Evolutionary conservation across 2,329 filamentous ascomycete genomes (phyloP), one percentile per base, ranked within the genome.

Genomic region (Exophiala alcalophila): DNA sequence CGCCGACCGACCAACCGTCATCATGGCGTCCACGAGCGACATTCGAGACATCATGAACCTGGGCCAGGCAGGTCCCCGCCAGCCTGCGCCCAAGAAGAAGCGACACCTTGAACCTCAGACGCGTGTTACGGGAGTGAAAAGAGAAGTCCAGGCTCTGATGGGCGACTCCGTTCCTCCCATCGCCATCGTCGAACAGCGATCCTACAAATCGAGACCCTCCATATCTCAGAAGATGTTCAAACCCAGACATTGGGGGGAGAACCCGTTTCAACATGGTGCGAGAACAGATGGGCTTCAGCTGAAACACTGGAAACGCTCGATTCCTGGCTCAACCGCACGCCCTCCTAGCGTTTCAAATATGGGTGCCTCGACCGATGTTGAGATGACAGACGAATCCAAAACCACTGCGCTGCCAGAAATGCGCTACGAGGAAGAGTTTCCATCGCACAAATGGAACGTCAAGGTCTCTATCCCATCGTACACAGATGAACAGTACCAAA

Each of bases 401-500:
- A 58, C 62, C 5, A 43, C 58, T 3, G 60, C 63, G 25, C 49
- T 58, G 8, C 52, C 52, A 7, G 59, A 61, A 30, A 49, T 53
- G 47, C 52, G 34, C 48, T 53, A 51, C 46, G 70, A 74, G 50
- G 64, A 69, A 30, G 69, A 71, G 50, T 77, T 76, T 49, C 60
- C 72, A 2, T 97, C 92, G 65, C 80, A 86, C 33, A 94, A 91
- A 61, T 97, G 85, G 73, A 94, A 96, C 61, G 81, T 94, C 40
- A 77, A 83, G 52, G 78, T 91, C 10, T 76, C 84, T 3, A 74
- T 89, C 24, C 87, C 90, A 1, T 75, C 81, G 47, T 97, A 97
- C 65, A 88, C 79, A 49, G 84, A 94, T 51, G 86, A 90, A 50
- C 84, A 94, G 62, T 98, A 98, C 66, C 77, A 83, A 47, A 74